Conservation (phyloP, 208 protist species). For the Leishmania tropica region DNA sequence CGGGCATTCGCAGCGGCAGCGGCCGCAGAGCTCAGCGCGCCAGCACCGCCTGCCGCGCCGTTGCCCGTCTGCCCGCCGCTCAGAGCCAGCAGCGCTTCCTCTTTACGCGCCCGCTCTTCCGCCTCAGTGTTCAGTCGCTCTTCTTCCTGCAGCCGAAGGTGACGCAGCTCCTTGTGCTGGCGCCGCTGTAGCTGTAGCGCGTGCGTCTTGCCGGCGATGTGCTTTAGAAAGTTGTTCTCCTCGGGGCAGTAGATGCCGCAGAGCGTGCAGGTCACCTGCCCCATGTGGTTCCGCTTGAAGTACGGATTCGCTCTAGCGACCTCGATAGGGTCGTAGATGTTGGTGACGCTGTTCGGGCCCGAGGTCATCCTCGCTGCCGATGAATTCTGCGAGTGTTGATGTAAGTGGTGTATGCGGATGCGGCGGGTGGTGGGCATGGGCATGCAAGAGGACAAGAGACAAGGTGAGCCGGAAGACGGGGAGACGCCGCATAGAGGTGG, state of each 20-base stretch:
- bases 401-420: neutral
- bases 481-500: neutral
- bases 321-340: slow-evolving; percentile 62
- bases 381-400: neutral
- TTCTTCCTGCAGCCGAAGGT: slow-evolving; percentile 64
- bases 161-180: slow-evolving; percentile 51
- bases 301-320: slow-evolving; percentile 61
- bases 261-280: slow-evolving; percentile 77
- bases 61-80: slow-evolving; percentile 14
- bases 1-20: slow-evolving; percentile 25
- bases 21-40: neutral
- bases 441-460: neutral
- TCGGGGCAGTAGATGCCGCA: slow-evolving; percentile 81
- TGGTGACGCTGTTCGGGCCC: slow-evolving; percentile 6
- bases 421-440: neutral
- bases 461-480: neutral
- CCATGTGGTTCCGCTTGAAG: slow-evolving; percentile 88
- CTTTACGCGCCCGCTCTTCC: slow-evolving; percentile 38
- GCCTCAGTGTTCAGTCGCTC: slow-evolving; percentile 59
- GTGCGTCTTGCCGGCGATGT: slow-evolving; percentile 83
- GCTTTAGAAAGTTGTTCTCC: slow-evolving; percentile 83
- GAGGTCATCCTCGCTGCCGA: slow-evolving; percentile 13
- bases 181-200: slow-evolving; percentile 63
- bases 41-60: neutral
- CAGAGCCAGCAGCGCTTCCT: slow-evolving; percentile 51